Conservation (phyloP, 2,329 filamentous ascomycete genomes). For the Talaromyces amestolkiae region DNA sequence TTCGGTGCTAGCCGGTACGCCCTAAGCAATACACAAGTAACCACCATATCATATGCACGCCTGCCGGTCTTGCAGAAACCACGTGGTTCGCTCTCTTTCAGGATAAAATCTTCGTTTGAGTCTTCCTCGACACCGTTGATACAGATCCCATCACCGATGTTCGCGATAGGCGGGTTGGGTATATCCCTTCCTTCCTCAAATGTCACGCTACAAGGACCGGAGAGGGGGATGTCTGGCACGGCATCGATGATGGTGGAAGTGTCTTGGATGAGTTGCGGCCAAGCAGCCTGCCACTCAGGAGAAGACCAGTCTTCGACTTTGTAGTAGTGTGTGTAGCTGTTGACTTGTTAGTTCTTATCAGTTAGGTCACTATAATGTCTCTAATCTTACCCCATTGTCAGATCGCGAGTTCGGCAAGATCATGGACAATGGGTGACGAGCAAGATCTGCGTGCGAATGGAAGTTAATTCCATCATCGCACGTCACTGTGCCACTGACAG, state of each 20-base stretch:
- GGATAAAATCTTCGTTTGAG: not conserved
- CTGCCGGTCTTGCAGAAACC: constrained; percentile 2
- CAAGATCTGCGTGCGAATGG: not conserved
- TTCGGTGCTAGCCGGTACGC: constrained; percentile 1
- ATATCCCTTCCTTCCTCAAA: not conserved
- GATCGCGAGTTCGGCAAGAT: not conserved
- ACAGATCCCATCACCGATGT: not conserved
- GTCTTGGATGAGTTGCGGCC: constrained; percentile 5
- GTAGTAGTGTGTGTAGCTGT: constrained; percentile 10
- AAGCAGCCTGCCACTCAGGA: not conserved
- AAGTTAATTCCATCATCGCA: not conserved
- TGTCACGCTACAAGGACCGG: not conserved
- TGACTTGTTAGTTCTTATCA: not conserved
- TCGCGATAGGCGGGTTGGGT: not conserved
- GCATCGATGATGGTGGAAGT: not conserved
- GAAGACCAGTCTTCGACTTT: not conserved
- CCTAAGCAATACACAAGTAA: constrained; percentile 3
- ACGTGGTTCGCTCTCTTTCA: not conserved
- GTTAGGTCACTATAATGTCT: not conserved
- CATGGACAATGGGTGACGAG: not conserved
- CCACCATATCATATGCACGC: not conserved
- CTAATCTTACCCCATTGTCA: not conserved
- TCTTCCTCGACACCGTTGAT: not conserved
- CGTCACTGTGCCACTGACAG: not conserved
- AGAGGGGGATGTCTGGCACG: not conserved